Evolutionary conservation across 495 filamentous ascomycete genomes (phyloP).

Genomic region (Aspergillus campestris): DNA sequence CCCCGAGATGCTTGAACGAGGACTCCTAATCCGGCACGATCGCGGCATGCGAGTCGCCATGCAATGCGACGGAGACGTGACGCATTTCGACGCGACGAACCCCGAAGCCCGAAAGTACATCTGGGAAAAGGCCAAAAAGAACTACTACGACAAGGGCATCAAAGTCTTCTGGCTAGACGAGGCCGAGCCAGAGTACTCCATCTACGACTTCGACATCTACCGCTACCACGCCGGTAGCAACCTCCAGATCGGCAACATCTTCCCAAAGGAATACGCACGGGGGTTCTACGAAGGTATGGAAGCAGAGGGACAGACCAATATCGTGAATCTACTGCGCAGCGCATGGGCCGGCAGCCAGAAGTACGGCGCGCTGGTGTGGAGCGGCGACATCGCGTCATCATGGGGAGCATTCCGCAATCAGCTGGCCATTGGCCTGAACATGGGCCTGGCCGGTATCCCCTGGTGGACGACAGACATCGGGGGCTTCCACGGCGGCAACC

Average conservation of each 20-base stretch:
- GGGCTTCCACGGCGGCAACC: slow-evolving; percentile 50
- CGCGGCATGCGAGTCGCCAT: slow-evolving; percentile 44
- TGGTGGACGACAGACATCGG: slow-evolving; percentile 57
- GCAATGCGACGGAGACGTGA: slow-evolving; percentile 45
- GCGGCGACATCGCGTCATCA: slow-evolving; percentile 49
- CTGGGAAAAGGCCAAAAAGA: slow-evolving; percentile 45
- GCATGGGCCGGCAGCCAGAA: slow-evolving; percentile 53
- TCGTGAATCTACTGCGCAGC: slow-evolving; percentile 50
- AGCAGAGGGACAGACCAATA: slow-evolving; percentile 35
- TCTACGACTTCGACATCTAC: slow-evolving; percentile 53
- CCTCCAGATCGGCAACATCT: slow-evolving; percentile 47
- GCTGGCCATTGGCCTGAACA: slow-evolving; percentile 48
- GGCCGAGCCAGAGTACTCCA: slow-evolving; percentile 49
- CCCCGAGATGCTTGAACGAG: slow-evolving; percentile 45
- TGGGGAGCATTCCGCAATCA: slow-evolving; percentile 48
- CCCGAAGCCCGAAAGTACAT: slow-evolving; percentile 40
- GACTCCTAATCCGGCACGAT: slow-evolving; percentile 44
- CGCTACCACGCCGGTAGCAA: slow-evolving; percentile 47
- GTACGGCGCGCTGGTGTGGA: slow-evolving; percentile 53
- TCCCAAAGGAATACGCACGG: slow-evolving; percentile 44
- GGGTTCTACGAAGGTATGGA: slow-evolving; percentile 50
- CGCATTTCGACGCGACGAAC: slow-evolving; percentile 50
- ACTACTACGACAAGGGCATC: slow-evolving; percentile 52
- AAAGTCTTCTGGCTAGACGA: slow-evolving; percentile 54
- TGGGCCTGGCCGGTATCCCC: slow-evolving; percentile 48